phyloP scores from a whole-genome alignment of 2,329 filamentous ascomycete genomes.

The Spiromastix sp. region DNA sequence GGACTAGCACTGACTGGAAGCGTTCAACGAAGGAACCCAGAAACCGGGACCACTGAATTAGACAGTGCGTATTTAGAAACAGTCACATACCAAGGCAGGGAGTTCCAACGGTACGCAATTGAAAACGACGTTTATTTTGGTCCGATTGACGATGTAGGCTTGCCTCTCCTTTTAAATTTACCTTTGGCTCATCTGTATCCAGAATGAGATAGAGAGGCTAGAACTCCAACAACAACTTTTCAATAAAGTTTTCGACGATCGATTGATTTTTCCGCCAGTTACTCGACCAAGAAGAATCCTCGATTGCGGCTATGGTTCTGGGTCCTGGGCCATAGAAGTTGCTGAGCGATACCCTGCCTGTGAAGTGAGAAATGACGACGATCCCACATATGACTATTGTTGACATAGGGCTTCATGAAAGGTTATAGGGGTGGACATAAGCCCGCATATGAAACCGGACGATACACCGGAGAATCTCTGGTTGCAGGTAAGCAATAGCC shows the following conservation, averaged over 20 bases:
- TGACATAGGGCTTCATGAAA: constrained; percentile 25
- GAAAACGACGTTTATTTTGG: constrained; percentile 56
- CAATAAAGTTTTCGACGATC: constrained; percentile 53
- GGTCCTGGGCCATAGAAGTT: constrained; percentile 59
- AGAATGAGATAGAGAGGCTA: constrained; percentile 60
- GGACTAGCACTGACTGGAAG: not conserved
- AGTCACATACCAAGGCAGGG: constrained; percentile 50
- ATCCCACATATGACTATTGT: not conserved
- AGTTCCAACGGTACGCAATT: constrained; percentile 58
- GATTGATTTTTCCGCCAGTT: constrained; percentile 61
- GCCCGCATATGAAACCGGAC: constrained; percentile 58
- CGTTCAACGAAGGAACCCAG: constrained; percentile 30
- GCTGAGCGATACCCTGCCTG: constrained; percentile 54
- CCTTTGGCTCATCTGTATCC: constrained; percentile 7
- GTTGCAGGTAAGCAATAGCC: constrained; percentile 45
- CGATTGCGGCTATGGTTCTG: constrained; percentile 65
- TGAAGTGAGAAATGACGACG: constrained; percentile 41
- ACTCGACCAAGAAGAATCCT: constrained; percentile 48
- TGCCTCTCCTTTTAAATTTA: constrained; percentile 5
- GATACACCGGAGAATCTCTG: constrained; percentile 56
- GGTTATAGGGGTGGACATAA: constrained; percentile 64
- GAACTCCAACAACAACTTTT: constrained; percentile 55
- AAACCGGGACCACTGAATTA: constrained; percentile 39
- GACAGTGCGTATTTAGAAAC: constrained; percentile 51
- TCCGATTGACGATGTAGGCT: constrained; percentile 59